phyloP scores from a whole-genome alignment of 805 yeast genomes.

The Yamadazyma akitaensis region DNA sequence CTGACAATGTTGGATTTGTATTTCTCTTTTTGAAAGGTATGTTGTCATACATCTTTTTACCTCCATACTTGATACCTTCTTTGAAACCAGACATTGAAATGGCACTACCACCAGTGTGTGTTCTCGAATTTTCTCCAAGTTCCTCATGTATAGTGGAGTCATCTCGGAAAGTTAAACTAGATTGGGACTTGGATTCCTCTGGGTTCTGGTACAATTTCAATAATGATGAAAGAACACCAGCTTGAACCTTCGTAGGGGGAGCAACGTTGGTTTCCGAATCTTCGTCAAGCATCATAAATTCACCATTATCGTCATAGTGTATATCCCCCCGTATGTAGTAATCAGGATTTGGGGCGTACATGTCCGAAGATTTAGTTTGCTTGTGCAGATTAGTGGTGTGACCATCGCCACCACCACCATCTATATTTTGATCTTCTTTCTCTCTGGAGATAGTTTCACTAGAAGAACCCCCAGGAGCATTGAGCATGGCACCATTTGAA shows the following conservation, averaged over 20 bases:
- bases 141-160: conserved; percentile 9
- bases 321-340: conserved; percentile 28
- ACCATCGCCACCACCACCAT: background rate
- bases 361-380: conserved; percentile 8
- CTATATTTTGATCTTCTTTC: conserved; percentile 1
- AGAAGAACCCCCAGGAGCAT: conserved; percentile 8
- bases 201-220: conserved; percentile 63
- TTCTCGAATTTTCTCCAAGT: conserved; percentile 6
- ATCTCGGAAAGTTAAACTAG: conserved; percentile 13
- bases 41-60: conserved; percentile 20
- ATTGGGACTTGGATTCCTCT: conserved; percentile 16
- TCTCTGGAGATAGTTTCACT: conserved; percentile 9
- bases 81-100: conserved; percentile 27
- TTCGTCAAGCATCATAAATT: conserved; percentile 30
- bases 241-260: conserved; percentile 59
- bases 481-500: conserved; percentile 3
- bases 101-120: conserved; percentile 4
- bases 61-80: conserved; percentile 28
- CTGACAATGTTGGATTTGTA: background rate
- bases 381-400: background rate
- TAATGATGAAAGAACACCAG: conserved; percentile 82
- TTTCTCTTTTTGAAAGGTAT: conserved; percentile 10
- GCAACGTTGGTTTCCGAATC: conserved; percentile 33
- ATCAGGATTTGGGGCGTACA: conserved; percentile 46
- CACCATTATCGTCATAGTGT: conserved; percentile 22